Evolutionary conservation across 129 eudicot species (phyloP).

Genomic region (Mikania micrantha): DNA sequence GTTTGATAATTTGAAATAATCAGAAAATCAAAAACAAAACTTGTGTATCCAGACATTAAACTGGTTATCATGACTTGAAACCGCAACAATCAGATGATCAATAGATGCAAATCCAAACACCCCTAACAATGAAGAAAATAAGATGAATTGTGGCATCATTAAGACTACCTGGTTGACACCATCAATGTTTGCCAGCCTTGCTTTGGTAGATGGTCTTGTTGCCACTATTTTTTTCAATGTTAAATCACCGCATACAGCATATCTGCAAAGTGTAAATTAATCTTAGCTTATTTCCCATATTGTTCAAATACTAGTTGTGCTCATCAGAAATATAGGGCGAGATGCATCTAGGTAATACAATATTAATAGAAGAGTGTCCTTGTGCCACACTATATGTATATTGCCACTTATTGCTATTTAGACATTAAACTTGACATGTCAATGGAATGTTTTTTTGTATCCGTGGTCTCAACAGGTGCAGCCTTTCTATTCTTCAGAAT

Average conservation of each 20-base stretch:
- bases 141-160: neutral
- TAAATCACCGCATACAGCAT: slow-evolving; percentile 85
- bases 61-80: neutral
- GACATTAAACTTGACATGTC: too few species aligned
- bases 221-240: slow-evolving; percentile 66
- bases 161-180: slow-evolving; percentile 88
- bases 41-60: neutral
- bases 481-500: too few species aligned
- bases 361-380: neutral
- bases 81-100: neutral
- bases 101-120: neutral
- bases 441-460: too few species aligned
- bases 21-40: neutral
- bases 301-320: neutral
- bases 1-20: neutral
- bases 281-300: neutral
- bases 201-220: slow-evolving; percentile 76
- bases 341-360: neutral
- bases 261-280: slow-evolving; percentile 39
- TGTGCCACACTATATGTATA: too few species aligned
- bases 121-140: neutral
- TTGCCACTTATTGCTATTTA: too few species aligned
- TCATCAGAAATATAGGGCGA: neutral
- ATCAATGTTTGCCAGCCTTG: slow-evolving; percentile 91
- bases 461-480: too few species aligned